Evolutionary conservation across 164 flowering plant species (phyloP), one percentile per base, ranked within the genome.

Genomic region (Chloranthus sessilifolius): DNA sequence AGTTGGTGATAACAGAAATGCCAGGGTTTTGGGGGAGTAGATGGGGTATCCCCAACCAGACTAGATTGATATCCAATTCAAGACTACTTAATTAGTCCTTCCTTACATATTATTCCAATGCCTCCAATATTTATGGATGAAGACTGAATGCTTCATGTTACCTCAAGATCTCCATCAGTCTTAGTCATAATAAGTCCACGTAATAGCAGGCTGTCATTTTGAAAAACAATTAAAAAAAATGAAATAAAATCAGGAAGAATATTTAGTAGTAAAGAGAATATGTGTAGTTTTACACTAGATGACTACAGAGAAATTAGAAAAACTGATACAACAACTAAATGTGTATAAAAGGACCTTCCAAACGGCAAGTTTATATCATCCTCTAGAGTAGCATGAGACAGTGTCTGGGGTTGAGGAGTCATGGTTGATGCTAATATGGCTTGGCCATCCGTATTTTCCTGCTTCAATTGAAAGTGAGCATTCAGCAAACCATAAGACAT

Each of bases 301-400:
- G n/a, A n/a, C n/a, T n/a, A n/a, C n/a, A n/a, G n/a, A n/a, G n/a
- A n/a, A n/a, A n/a, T n/a, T n/a, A n/a, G n/a, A n/a, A n/a, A n/a
- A n/a, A n/a, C n/a, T n/a, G n/a, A n/a, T n/a, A n/a, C n/a, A n/a
- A n/a, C n/a, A n/a, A n/a, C n/a, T n/a, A n/a, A n/a, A n/a, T n/a
- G n/a, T n/a, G n/a, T n/a, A n/a, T n/a, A n/a, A n/a, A 66, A 57
- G 24, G 43, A 88, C 99, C 99, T 89, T 80, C 99, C 97, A 76
- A 94, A 89, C 52, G 95, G 77, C 84, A 84, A 73, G 67, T 75
- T 66, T 39, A 80, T 76, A 59, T 81, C 95, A 45, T 88, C 89
- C 59, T 80, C 95, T 35, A 63, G 57, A 20, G 78, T 72, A 39
- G 75, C 68, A 62, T 67, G 72, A 46, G 65, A 57, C 66, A 58